Percentiles rank a stretch among this genome's conserved stretches.
Conservation (phyloP, 2,329 filamentous ascomycete species). For the Aspergillus novofumigatus region DNA sequence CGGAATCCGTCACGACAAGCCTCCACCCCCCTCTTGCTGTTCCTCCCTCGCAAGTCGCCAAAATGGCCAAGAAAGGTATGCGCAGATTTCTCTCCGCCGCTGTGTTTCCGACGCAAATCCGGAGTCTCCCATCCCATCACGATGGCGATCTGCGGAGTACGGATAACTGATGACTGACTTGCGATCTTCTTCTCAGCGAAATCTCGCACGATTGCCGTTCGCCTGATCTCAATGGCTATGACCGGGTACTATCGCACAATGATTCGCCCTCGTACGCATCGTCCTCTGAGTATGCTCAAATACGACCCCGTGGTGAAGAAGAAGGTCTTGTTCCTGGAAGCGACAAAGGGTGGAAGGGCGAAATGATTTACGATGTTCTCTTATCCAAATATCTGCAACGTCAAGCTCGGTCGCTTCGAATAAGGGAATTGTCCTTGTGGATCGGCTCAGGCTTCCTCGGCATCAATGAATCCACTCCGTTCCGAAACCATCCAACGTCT, state of each 20-base stretch:
- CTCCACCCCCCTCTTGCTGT: not conserved
- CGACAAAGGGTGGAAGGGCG: slow-evolving; percentile 69
- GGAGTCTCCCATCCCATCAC: too few species aligned
- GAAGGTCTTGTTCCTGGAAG: slow-evolving; percentile 92
- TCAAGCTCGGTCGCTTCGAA: not conserved
- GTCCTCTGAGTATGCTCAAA: slow-evolving; percentile 94
- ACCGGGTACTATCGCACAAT: slow-evolving; percentile 96
- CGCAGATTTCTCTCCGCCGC: not conserved
- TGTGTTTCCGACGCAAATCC: not conserved
- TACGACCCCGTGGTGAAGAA: slow-evolving; percentile 97
- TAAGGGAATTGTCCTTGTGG: not conserved
- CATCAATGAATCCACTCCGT: not conserved
- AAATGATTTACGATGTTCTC: slow-evolving; percentile 24
- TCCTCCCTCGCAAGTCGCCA: slow-evolving; percentile 7
- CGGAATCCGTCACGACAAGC: slow-evolving; percentile 1
- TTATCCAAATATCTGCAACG: not conserved
- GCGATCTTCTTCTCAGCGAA: slow-evolving; percentile 57
- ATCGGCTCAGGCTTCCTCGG: not conserved
- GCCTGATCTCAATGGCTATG: slow-evolving; percentile 96
- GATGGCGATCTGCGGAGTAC: not conserved
- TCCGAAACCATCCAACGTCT: not conserved
- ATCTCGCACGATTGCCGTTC: slow-evolving; percentile 86
- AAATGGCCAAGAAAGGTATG: slow-evolving; percentile 46
- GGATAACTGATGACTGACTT: not conserved
- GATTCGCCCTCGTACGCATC: slow-evolving; percentile 71